Evolutionary conservation across 805 yeast genomes (phyloP).

Genomic region (Middelhovenomyces tepae): DNA sequence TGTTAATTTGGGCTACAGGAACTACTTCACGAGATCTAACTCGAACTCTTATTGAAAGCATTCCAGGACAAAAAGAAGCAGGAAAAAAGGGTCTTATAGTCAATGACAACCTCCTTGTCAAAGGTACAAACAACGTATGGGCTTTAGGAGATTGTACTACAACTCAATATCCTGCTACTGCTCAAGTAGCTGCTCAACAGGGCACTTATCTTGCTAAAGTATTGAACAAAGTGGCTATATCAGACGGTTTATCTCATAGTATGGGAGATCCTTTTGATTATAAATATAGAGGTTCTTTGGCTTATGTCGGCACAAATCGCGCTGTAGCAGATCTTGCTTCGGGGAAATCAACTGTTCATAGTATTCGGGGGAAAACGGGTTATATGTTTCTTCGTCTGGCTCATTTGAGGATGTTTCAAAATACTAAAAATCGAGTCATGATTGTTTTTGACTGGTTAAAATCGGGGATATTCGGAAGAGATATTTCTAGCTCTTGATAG

Average conservation of each 20-base stretch:
- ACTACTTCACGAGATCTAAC: constrained; percentile 60
- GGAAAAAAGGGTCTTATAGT: constrained; percentile 1
- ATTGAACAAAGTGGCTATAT: constrained; percentile 42
- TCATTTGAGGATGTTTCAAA: constrained; percentile 1
- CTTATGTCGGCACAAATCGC: constrained; percentile 1
- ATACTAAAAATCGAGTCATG: constrained; percentile 2
- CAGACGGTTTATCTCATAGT: constrained; percentile 11
- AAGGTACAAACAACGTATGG: constrained; percentile 63
- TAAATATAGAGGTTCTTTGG: constrained; percentile 1
- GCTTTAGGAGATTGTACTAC: constrained; percentile 70
- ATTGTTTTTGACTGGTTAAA: constrained; percentile 4
- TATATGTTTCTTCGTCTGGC: constrained; percentile 1
- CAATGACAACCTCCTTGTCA: constrained; percentile 59
- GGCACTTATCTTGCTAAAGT: constrained; percentile 58
- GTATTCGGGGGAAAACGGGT: not conserved
- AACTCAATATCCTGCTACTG: constrained; percentile 47
- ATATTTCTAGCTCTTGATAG: constrained; percentile 1
- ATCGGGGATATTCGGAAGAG: constrained; percentile 2
- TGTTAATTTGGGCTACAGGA: constrained; percentile 72
- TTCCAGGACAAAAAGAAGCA: constrained; percentile 1
- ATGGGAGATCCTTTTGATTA: constrained; percentile 1
- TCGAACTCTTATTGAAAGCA: constrained; percentile 51
- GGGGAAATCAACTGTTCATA: constrained; percentile 1
- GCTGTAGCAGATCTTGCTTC: constrained; percentile 20
- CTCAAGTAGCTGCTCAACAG: constrained; percentile 66